Evolutionary conservation across 176 grass and related monocot species (phyloP).

Genomic region (Pontederia crassipes): DNA sequence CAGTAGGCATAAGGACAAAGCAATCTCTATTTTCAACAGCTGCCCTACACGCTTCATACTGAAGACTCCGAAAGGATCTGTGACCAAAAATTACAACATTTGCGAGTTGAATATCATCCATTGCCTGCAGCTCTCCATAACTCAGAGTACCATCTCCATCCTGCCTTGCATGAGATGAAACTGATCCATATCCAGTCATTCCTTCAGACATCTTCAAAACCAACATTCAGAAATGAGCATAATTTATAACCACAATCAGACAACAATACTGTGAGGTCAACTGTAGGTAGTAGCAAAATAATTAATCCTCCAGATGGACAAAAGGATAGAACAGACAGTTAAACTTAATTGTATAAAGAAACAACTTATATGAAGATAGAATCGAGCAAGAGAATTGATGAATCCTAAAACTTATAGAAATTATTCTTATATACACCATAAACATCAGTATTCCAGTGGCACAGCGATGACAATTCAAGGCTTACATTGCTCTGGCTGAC

Average conservation of each 20-base stretch:
- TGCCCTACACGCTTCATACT: slow-evolving; percentile 71
- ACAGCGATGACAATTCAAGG: neutral
- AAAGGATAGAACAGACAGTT: too few species aligned
- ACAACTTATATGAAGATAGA: too few species aligned
- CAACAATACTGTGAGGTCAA: too few species aligned
- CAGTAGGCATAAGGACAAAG: slow-evolving; percentile 93
- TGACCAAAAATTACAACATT: slow-evolving; percentile 90
- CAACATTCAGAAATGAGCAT: neutral
- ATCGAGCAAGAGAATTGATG: too few species aligned
- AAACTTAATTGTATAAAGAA: too few species aligned
- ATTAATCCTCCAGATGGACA: too few species aligned
- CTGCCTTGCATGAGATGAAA: slow-evolving; percentile 21
- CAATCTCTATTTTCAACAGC: slow-evolving; percentile 52
- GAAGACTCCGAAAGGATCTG: slow-evolving; percentile 55
- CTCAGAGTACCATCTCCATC: slow-evolving; percentile 27
- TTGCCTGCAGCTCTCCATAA: slow-evolving; percentile 45
- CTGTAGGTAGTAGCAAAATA: too few species aligned
- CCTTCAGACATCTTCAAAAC: slow-evolving; percentile 34
- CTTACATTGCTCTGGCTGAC: slow-evolving; percentile 8
- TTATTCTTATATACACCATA: too few species aligned
- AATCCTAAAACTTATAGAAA: too few species aligned
- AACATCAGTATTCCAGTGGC: too few species aligned
- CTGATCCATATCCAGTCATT: slow-evolving; percentile 16
- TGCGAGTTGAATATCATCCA: slow-evolving; percentile 59
- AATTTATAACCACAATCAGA: too few species aligned